A percentile compares a stretch with the other conserved stretches of the same genome.
phyloP scores from a whole-genome alignment of 495 filamentous ascomycete genomes.

The Lichenothelia convexa region DNA sequence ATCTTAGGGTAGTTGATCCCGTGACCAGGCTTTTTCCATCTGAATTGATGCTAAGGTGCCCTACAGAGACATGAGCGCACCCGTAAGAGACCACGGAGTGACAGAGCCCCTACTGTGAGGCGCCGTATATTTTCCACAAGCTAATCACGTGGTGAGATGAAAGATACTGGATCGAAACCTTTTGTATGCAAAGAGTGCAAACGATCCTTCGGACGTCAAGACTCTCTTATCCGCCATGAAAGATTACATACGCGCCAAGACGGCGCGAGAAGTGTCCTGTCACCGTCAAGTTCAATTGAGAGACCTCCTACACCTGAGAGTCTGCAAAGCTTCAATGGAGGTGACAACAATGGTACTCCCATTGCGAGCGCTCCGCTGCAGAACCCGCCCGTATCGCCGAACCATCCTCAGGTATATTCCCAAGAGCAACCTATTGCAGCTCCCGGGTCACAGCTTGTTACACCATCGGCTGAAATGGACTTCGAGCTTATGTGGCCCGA shows the following conservation, averaged over 20 bases:
- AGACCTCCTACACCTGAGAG: too few relatives aligned
- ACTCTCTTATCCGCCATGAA: constrained; percentile 31
- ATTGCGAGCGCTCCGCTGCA: too few relatives aligned
- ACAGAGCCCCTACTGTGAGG: too few relatives aligned
- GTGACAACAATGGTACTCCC: too few relatives aligned
- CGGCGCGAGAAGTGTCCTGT: constrained; percentile 13
- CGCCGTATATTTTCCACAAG: too few relatives aligned
- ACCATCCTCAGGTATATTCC: too few relatives aligned
- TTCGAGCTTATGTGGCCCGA: constrained; percentile 32
- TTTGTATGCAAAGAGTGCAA: constrained; percentile 27
- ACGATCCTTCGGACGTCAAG: constrained; percentile 28
- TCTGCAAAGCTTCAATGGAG: too few relatives aligned
- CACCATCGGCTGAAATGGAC: constrained; percentile 24
- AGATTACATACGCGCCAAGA: constrained; percentile 25
- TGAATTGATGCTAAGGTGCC: constrained; percentile 12
- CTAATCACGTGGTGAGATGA: too few relatives aligned
- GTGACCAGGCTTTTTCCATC: too few relatives aligned
- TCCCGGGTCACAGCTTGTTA: too few relatives aligned
- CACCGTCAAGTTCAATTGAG: constrained; percentile 5
- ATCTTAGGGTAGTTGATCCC: constrained; percentile 22
- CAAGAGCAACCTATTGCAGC: too few relatives aligned
- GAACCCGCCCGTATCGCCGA: too few relatives aligned
- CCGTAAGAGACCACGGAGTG: constrained; percentile 27
- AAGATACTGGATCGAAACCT: constrained; percentile 31
- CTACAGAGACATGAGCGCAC: constrained; percentile 30